These are phyloP conservation scores for Rhizomucor miehei DNA, from an alignment of 371 early-diverging fungal species.

Conservation along the genomic window DNA sequence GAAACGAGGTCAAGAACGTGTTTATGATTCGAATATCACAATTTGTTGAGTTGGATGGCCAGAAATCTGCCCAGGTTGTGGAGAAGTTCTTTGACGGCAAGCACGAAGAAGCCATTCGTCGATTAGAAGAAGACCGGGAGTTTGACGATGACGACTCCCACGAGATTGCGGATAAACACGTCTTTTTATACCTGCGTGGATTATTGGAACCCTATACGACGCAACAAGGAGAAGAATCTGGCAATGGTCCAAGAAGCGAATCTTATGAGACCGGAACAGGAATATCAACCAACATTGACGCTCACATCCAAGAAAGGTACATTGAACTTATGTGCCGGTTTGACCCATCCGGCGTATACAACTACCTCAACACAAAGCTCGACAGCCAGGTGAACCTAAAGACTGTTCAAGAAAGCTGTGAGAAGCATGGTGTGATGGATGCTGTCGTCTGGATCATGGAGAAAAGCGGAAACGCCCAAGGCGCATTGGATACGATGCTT, in stretches of 20 bases:
- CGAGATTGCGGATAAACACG: slow-evolving; percentile 42
- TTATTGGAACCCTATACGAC: slow-evolving; percentile 53
- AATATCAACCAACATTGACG: not conserved
- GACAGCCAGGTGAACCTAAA: slow-evolving; percentile 59
- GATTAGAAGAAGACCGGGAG: slow-evolving; percentile 52
- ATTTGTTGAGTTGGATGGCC: slow-evolving; percentile 70
- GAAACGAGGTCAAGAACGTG: slow-evolving; percentile 54
- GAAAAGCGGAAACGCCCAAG: slow-evolving; percentile 63
- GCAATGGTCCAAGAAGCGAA: not conserved
- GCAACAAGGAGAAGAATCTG: not conserved
- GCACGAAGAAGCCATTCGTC: slow-evolving; percentile 56
- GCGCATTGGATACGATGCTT: slow-evolving; percentile 64
- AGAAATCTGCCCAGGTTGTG: slow-evolving; percentile 60
- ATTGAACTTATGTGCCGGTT: slow-evolving; percentile 69
- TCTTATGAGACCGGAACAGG: not conserved
- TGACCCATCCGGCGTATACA: slow-evolving; percentile 66
- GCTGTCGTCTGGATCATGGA: slow-evolving; percentile 82
- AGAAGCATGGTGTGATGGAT: slow-evolving; percentile 58
- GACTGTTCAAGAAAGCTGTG: slow-evolving; percentile 55
- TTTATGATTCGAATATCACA: slow-evolving; percentile 62
- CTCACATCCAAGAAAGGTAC: slow-evolving; percentile 62
- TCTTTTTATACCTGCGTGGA: slow-evolving; percentile 67
- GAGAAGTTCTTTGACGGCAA: slow-evolving; percentile 59
- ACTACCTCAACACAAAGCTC: slow-evolving; percentile 57
- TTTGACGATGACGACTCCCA: slow-evolving; percentile 47